phyloP scores from a whole-genome alignment of 176 grass and related monocot genomes.

The Bothriochloa decipiens region DNA sequence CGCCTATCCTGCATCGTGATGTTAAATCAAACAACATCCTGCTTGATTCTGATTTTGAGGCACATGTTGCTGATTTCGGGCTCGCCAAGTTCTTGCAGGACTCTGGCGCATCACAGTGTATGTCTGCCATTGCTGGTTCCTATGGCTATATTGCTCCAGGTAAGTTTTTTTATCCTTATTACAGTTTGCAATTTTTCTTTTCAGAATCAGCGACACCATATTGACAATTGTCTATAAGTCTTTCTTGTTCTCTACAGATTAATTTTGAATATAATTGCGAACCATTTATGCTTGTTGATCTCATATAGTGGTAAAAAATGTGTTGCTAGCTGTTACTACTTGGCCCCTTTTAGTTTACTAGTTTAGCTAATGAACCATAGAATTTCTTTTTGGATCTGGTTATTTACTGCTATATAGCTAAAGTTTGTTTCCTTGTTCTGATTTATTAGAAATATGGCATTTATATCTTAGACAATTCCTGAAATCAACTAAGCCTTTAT shows the following conservation, averaged over 20 bases:
- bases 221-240: constrained; percentile 3
- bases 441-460: background rate
- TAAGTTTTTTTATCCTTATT: constrained; percentile 35
- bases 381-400: background rate
- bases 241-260: constrained; percentile 1
- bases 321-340: background rate
- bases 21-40: constrained; percentile 99
- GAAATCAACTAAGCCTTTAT: background rate
- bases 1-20: constrained; percentile 77
- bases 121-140: constrained; percentile 95
- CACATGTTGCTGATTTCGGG: constrained; percentile 87
- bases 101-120: constrained; percentile 85
- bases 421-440: background rate
- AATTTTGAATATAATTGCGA: background rate
- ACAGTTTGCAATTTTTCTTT: background rate
- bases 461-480: background rate
- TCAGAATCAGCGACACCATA: background rate
- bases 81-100: constrained; percentile 86
- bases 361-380: constrained; percentile 1
- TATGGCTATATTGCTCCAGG: constrained; percentile 99
- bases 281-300: background rate
- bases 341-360: background rate
- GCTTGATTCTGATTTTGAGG: constrained; percentile 81
- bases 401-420: background rate
- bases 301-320: background rate